Base-by-base conservation (phyloP, 495 filamentous ascomycete genomes). In the Xylaria intraflava region DNA sequence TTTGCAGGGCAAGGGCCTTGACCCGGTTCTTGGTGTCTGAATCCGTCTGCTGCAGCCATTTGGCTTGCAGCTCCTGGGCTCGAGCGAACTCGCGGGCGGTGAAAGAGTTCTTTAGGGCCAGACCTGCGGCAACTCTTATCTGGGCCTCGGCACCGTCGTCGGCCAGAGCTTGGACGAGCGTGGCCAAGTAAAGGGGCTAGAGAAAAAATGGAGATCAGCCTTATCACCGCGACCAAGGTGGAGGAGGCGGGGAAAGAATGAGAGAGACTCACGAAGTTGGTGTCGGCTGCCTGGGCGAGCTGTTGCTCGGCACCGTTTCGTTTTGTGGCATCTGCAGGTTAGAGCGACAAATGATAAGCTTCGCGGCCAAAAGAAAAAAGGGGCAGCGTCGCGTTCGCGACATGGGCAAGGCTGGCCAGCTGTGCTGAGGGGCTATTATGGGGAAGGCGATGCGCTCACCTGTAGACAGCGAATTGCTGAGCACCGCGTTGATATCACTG, bases 81-180 rank as follows among this genome's bases (percentile, higher is more conserved):
- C 88, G 86, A 60, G 84, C 74, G 64, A 83, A 84, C 69, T 98
- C 94, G 73, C 92, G 88, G 55, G 91, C 87, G 46, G 87, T 87
- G 71, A 98, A 95, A 61, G 93, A 83, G 76, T 98, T 98, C 76
- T 98, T 98, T 63, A 98, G 72, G 43, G 92, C 90, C 60, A 98
- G 82, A 86, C 90, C 93, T 52, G 93, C 93, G 51, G 93, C 91
- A 49, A 85, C 83, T 78, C 93, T 84, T 61, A 96, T 89, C 69
- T 87, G 85, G 40, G 87, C 74, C 56, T 88, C 79, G 59, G 86
- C 82, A 51, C 80, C 78, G 59, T 97, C 94, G 73, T 95, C 96
- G 61, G 91, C 91, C 58, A 98, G 83, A 69, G 93, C 89, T 72
- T 88, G 83, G 46, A 88, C 89, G 60, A 98, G 86, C 51, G 90